Percentiles rank a stretch among this genome's conserved stretches.
phyloP scores from a whole-genome alignment of 2,329 filamentous ascomycete species.

The Monilinia fructigena region DNA sequence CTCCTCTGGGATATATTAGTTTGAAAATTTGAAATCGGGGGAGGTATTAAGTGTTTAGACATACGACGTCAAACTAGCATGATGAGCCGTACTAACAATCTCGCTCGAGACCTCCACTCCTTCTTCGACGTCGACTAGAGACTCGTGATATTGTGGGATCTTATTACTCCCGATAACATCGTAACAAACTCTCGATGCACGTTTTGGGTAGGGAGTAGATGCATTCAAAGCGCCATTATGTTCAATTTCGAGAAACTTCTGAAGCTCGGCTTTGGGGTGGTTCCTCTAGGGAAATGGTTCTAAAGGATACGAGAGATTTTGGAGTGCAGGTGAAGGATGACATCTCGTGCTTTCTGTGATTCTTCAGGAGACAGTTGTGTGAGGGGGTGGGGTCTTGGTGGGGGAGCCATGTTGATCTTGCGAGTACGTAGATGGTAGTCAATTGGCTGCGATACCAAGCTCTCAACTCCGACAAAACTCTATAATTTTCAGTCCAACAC shows the following conservation, averaged over 20 bases:
- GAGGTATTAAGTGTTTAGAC: constrained; percentile 27
- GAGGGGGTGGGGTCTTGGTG: constrained; percentile 45
- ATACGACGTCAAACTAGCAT: constrained; percentile 50
- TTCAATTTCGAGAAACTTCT: constrained; percentile 50
- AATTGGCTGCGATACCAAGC: background rate
- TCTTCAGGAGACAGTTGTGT: constrained; percentile 48
- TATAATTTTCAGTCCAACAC: background rate
- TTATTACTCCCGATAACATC: constrained; percentile 54
- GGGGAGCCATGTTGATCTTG: background rate
- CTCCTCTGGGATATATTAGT: background rate
- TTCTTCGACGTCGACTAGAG: constrained; percentile 49
- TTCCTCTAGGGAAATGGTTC: constrained; percentile 57
- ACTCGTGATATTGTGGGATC: constrained; percentile 54
- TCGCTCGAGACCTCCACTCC: constrained; percentile 46
- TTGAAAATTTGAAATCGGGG: accelerated
- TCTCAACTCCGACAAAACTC: background rate
- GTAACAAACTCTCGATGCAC: constrained; percentile 55
- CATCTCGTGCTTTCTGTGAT: constrained; percentile 52
- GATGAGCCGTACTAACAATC: constrained; percentile 48
- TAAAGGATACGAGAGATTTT: constrained; percentile 54
- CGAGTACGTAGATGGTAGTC: background rate
- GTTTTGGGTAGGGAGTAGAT: constrained; percentile 44
- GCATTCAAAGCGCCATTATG: constrained; percentile 43
- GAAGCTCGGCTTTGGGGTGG: constrained; percentile 51
- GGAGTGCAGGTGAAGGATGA: constrained; percentile 49